These are phyloP conservation scores for Eucalyptus erythrocorys DNA, from an alignment of 345 rosid genomes.

Conservation along the genomic window DNA sequence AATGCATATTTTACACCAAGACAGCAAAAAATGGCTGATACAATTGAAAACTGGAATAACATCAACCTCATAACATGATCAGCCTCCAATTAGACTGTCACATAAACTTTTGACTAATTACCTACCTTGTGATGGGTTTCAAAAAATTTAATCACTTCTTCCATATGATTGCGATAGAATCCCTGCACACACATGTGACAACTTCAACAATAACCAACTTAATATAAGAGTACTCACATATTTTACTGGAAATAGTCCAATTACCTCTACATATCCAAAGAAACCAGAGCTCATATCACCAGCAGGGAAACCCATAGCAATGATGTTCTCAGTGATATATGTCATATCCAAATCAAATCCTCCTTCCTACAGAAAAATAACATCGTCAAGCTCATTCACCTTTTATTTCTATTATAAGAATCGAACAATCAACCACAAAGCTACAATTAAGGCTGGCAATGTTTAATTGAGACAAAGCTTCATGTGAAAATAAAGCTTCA, in stretches of 20 bases:
- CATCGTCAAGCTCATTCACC: not conserved
- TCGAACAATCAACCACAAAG: not conserved
- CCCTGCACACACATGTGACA: slow-evolving; percentile 42
- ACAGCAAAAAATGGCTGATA: not conserved
- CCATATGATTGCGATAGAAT: slow-evolving; percentile 85
- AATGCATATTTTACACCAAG: not conserved
- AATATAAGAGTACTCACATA: not conserved
- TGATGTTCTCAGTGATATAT: slow-evolving; percentile 79
- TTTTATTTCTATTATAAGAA: not conserved
- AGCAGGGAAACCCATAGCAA: slow-evolving; percentile 98
- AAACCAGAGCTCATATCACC: slow-evolving; percentile 92
- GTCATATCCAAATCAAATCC: slow-evolving; percentile 73
- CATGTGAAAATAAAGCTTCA: not conserved
- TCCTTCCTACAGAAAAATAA: slow-evolving; percentile 58
- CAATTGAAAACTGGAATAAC: not conserved
- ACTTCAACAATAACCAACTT: not conserved
- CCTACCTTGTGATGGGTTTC: slow-evolving; percentile 90
- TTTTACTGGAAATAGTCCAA: not conserved
- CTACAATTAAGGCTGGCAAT: not conserved
- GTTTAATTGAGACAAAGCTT: not conserved
- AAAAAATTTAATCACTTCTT: slow-evolving; percentile 87
- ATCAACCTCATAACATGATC: not conserved
- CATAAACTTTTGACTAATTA: not conserved
- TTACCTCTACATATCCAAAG: slow-evolving; percentile 85
- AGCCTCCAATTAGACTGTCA: not conserved